Base-by-base conservation (phyloP, 2,329 filamentous ascomycete species). In the Diaporthe sp. region DNA sequence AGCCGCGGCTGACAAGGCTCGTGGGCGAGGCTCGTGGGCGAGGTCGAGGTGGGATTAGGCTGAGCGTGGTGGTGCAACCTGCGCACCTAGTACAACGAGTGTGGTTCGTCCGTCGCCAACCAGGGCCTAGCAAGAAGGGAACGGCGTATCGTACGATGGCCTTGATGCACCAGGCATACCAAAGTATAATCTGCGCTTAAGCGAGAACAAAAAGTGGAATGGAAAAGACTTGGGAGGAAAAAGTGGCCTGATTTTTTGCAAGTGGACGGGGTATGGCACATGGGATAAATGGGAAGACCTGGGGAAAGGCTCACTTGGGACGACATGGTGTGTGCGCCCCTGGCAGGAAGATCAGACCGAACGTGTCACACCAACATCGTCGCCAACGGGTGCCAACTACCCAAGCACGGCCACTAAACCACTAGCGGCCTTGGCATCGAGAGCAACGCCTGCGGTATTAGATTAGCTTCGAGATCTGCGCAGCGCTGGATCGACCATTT, bases 261-360 rank as follows among this genome's bases (percentile, higher is more conserved):
- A 71, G 46, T 9, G 12, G 2, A 44, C 17, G 51, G 55, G 34
- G 46, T 42, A 39, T 72, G 68, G 58, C 49, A 67, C 31, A 51
- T 71, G 73, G 51, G 51, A 57, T 49, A 73, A 28, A 69, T 49
- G 37, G 37, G 7, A 70, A 44, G 44, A 68, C 44, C 44, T 51
- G 62, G 62, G 53, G 42, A 22, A 51, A 59, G 6, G 42, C 22
- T 39, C 22, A 37, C 67, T 42, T 71, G 31, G 67, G 53, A 57
- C 44, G 44, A 68, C 8, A 68, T 68, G 44, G 62, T 34, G 44
- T n/a, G 62, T 49, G 44, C 12, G 44, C 61, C 51, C 53, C 61
- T 59, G 68, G 37, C 49, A 67, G 49, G 73, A 62, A 59, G 73
- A 75, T 75, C 73, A 75, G 25, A 61, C 68, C 49, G 73, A 49